Evolutionary conservation across 2,329 filamentous ascomycete genomes (phyloP).

Genomic region (Xylaria sp.): DNA sequence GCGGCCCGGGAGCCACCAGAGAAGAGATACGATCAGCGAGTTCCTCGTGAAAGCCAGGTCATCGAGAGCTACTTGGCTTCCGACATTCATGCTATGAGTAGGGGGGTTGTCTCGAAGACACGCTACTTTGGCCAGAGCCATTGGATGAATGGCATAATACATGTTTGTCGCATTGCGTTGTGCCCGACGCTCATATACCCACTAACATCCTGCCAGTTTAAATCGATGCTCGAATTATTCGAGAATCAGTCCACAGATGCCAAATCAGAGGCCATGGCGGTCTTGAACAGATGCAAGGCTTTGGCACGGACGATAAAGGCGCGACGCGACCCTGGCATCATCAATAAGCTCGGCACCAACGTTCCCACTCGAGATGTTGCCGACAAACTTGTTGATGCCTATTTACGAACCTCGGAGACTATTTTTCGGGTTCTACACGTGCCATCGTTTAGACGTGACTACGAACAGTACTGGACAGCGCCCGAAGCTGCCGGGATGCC

Average conservation of each 20-base stretch:
- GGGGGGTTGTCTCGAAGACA: slow-evolving; percentile 54
- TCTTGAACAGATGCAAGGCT: slow-evolving; percentile 54
- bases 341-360: slow-evolving; percentile 52
- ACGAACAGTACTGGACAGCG: slow-evolving; percentile 60
- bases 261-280: slow-evolving; percentile 47
- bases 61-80: slow-evolving; percentile 38
- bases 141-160: slow-evolving; percentile 58
- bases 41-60: slow-evolving; percentile 23
- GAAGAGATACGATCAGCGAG: slow-evolving; percentile 11
- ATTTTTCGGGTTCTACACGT: slow-evolving; percentile 67
- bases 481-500: slow-evolving; percentile 52
- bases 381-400: slow-evolving; percentile 62
- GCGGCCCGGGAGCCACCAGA: slow-evolving; percentile 15
- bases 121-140: slow-evolving; percentile 61
- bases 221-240: slow-evolving; percentile 41
- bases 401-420: slow-evolving; percentile 66
- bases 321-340: slow-evolving; percentile 51
- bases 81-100: slow-evolving; percentile 43
- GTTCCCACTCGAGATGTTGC: slow-evolving; percentile 55
- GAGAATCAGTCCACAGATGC: slow-evolving; percentile 41
- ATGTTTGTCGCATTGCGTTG: slow-evolving; percentile 49
- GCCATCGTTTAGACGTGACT: slow-evolving; percentile 65
- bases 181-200: neutral
- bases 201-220: slow-evolving; percentile 37
- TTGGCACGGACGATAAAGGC: slow-evolving; percentile 56